phyloP scores from a whole-genome alignment of 495 filamentous ascomycete species.

The Rhypophila decipiens region DNA sequence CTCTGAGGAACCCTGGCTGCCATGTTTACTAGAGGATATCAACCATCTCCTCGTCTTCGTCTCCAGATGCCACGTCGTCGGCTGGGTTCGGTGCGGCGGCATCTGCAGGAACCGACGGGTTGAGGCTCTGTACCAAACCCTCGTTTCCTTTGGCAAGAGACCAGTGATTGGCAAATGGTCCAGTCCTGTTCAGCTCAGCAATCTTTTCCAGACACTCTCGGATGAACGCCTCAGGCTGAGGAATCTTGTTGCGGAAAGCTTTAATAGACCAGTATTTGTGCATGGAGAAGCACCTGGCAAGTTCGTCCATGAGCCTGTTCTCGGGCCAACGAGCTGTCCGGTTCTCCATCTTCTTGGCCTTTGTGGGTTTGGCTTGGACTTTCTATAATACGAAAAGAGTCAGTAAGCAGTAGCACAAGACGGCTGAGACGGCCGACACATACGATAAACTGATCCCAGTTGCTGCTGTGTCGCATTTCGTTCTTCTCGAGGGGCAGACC shows the following conservation, averaged over 20 bases:
- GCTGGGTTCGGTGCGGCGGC: constrained; percentile 23
- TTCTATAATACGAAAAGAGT: constrained; percentile 30
- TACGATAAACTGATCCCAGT: constrained; percentile 55
- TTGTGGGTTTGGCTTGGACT: constrained; percentile 39
- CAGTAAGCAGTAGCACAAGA: constrained; percentile 9
- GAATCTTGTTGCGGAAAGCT: constrained; percentile 59
- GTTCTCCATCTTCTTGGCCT: constrained; percentile 57
- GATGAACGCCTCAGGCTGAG: constrained; percentile 88
- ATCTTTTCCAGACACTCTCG: constrained; percentile 78
- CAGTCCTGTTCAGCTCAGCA: constrained; percentile 71
- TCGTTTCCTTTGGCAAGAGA: constrained; percentile 68
- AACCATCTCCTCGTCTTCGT: constrained; percentile 70
- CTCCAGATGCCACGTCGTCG: constrained; percentile 43
- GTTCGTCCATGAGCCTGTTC: constrained; percentile 74
- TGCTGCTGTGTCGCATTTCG: constrained; percentile 33
- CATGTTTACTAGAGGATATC: constrained; percentile 45
- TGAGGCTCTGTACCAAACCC: constrained; percentile 43
- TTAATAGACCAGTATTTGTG: constrained; percentile 90
- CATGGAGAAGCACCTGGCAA: constrained; percentile 73
- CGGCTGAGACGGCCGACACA: constrained; percentile 13
- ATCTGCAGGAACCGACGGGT: constrained; percentile 45
- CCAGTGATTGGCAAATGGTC: constrained; percentile 78
- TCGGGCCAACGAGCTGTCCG: constrained; percentile 82
- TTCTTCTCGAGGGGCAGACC: constrained; percentile 38
- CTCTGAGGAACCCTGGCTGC: not conserved